Conservation (phyloP, 805 yeast species). For the Myxozyma sirexii region DNA sequence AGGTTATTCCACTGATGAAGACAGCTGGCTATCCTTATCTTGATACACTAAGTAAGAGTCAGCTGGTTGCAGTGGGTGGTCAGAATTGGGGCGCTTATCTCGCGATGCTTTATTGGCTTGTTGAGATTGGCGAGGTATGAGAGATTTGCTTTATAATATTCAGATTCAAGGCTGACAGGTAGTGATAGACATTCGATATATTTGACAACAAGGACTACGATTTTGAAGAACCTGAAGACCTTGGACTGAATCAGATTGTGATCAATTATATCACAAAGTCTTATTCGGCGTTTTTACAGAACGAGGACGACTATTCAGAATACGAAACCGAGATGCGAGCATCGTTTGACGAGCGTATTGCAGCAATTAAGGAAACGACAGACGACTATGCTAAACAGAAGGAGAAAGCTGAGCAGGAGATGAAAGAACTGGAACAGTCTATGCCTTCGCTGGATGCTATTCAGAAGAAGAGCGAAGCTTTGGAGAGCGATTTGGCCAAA, state of each 20-base stretch:
- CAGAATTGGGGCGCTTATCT: slow-evolving; percentile 77
- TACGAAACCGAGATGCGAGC: slow-evolving; percentile 58
- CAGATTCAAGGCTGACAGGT: slow-evolving; percentile 24
- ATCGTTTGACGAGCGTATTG: slow-evolving; percentile 57
- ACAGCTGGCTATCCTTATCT: slow-evolving; percentile 75
- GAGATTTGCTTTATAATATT: not conserved
- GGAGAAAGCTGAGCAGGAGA: slow-evolving; percentile 46
- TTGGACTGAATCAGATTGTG: slow-evolving; percentile 53
- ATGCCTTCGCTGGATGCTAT: slow-evolving; percentile 54
- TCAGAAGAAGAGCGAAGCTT: slow-evolving; percentile 59
- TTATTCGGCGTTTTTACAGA: slow-evolving; percentile 65
- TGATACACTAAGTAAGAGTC: slow-evolving; percentile 78
- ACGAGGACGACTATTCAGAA: slow-evolving; percentile 62
- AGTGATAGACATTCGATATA: slow-evolving; percentile 45
- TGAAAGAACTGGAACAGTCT: slow-evolving; percentile 50
- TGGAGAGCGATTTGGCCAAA: slow-evolving; percentile 70
- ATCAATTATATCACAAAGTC: slow-evolving; percentile 65
- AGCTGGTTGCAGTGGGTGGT: slow-evolving; percentile 89
- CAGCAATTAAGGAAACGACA: slow-evolving; percentile 53
- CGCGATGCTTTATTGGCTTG: slow-evolving; percentile 83
- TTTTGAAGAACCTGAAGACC: slow-evolving; percentile 47
- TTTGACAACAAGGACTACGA: slow-evolving; percentile 46
- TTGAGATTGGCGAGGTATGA: slow-evolving; percentile 51
- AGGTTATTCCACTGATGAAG: slow-evolving; percentile 68
- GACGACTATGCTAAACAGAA: slow-evolving; percentile 49